Evolutionary conservation across 2,329 filamentous ascomycete genomes (phyloP), one percentile per base, ranked within the genome.

Genomic region (Aspergillus fructus): DNA sequence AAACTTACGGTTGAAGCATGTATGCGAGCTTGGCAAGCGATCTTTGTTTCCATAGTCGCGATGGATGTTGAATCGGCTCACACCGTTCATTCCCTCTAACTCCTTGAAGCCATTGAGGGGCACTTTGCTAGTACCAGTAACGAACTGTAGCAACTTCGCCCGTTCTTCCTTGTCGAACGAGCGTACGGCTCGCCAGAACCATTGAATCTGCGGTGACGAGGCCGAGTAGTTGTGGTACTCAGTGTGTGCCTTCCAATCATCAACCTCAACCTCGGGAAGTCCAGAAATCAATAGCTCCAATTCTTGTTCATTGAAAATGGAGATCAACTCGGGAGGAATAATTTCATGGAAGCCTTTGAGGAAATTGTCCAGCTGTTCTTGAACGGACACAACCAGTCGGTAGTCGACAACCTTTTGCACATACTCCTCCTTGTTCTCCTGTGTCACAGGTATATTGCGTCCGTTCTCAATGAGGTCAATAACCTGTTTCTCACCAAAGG

Each of bases 81-180:
- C 88, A 40, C 94, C 94, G 71, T 99, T 97, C 94, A 99, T 99
- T 64, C 94, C 96, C 79, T 99, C 96, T 6, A 99, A 85, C 76
- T 99, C 94, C 79, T 96, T 97, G 83, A 99, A 99, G 12, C 94
- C 94, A 67, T 99, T 99, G 49, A 99, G 86, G 40, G 94, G 94
- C 47, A 99, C 96, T 78, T 99, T 99, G 74, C 90, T 96, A 17
- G 96, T 99, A 73, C 94, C 94, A 1, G 96, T 99, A 64, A 99
- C 94, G 74, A 99, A 99, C 71, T 99, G 94, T 45, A 99, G 83
- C 61, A 99, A 81, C 77, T 99, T 99, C 67, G 94, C 94, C 59
- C 91, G 90, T 78, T 99, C 96, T 79, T 99, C 96, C 79, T 97
- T 97, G 80, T 97, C 96, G 71, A 97, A 99, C 4, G 93, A 96